Base-by-base conservation (phyloP, 495 filamentous ascomycete species). In the Evernia prunastri region DNA sequence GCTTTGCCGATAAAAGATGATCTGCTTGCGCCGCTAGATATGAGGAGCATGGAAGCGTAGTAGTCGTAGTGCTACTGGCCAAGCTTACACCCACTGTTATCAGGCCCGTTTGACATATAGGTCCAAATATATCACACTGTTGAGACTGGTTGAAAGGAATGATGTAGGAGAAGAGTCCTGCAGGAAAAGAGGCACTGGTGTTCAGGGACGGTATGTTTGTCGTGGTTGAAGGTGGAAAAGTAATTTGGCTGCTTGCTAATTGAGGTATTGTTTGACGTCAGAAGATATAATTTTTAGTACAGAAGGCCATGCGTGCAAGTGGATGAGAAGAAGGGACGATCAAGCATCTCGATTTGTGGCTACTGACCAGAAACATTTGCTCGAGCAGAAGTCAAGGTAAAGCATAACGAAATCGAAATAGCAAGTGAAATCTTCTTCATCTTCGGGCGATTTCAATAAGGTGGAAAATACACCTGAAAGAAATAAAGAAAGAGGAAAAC, bases 51-150 rank as follows among this genome's bases (percentile, higher is more conserved):
- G 49, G 49, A 29, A 53, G 13, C 18, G 27, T 53, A 53, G 49
- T 33, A 7, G 27, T 53, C 27, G 25, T 53, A 53, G 49, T 53
- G 13, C 25, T 31, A 53, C 49, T 31, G 13, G 25, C 49, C 13
- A 53, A 53, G 49, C 49, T 53, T 15, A 53, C 49, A 31, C 49
- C 49, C 15, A 53, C 49, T 31, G 27, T 53, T 53, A 31, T 53
- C 49, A 53, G 15, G 25, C 49, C 49, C 25, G 49, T 29, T 53
- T 53, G 49, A 53, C 49, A 31, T 53, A 53, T 31, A 8, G 49
- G 49, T 31, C 49, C 49, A 53, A 53, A 31, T 53, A 53, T 53
- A 53, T 53, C 27, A 53, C 27, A 53, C 15, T 29, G 49, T 18
- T 53, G 49, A 53, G 49, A 33, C 31, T 31, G 49, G 13, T 31